phyloP scores from a whole-genome alignment of 179 eudicot genomes.

The Pouteria campechiana region DNA sequence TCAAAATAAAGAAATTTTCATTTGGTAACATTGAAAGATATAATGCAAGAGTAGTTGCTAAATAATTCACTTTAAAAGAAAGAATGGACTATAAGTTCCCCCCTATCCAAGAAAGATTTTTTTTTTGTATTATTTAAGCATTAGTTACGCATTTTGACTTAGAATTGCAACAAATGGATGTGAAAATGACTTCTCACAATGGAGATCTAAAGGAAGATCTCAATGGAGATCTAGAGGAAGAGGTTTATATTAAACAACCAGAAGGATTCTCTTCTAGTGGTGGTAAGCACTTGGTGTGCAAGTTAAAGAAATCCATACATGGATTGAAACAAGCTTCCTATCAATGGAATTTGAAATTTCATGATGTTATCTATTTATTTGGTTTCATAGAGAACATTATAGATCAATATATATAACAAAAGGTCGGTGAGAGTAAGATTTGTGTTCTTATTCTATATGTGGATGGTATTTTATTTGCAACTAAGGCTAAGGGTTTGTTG shows the following conservation, averaged over 20 bases:
- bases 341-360: background rate
- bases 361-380: background rate
- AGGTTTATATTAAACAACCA: slow-evolving; percentile 1
- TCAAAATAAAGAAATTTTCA: too few species aligned
- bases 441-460: background rate
- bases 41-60: too few species aligned
- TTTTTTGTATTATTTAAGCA: too few species aligned
- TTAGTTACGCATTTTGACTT: background rate
- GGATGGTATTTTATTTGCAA: too few species aligned
- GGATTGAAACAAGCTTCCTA: background rate
- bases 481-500: background rate
- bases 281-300: slow-evolving; percentile 3
- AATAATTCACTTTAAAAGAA: background rate
- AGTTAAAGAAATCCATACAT: slow-evolving; percentile 4
- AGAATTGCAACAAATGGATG: slow-evolving; percentile 4
- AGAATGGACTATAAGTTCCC: slow-evolving; percentile 5
- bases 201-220: too few species aligned
- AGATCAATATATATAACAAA: slow-evolving; percentile 4
- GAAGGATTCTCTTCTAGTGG: background rate
- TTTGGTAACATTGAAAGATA: too few species aligned
- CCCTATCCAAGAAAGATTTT: too few species aligned
- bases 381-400: background rate
- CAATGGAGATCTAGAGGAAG: background rate
- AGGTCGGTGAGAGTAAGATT: slow-evolving; percentile 4
- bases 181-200: slow-evolving; percentile 2